Percentiles rank a stretch among this genome's conserved stretches.
Conservation (phyloP, 208 protist genomes). For the Trypanosoma melophagium region DNA sequence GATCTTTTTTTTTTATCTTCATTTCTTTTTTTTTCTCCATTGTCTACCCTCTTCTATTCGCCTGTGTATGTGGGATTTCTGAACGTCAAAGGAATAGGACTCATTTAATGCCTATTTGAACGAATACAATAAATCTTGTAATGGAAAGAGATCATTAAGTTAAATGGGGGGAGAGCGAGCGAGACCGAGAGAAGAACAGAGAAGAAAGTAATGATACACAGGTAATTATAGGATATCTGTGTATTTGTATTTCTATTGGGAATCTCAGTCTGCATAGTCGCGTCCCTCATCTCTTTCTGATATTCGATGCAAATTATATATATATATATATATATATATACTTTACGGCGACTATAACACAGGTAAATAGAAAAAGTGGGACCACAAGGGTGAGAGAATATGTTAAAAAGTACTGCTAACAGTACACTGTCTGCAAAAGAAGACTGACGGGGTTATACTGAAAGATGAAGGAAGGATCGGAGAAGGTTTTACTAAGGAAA, state of each 20-base stretch:
- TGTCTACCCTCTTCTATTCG: no score
- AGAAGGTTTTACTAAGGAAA: background rate
- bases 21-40: no score
- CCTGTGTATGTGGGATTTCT: no score
- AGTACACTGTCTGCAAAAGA: background rate
- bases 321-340: no score
- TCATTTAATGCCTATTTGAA: no score
- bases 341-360: background rate
- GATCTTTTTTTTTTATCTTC: no score
- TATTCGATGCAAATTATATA: no score
- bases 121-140: no score
- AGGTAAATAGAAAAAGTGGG: constrained; percentile 1
- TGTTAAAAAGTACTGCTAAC: background rate
- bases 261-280: no score
- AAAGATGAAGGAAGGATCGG: background rate
- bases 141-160: background rate
- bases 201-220: background rate
- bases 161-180: background rate
- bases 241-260: background rate
- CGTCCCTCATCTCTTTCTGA: no score
- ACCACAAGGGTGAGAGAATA: background rate
- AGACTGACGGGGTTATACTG: background rate
- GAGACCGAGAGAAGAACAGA: background rate
- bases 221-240: background rate
- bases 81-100: no score